Evolutionary conservation across 495 filamentous ascomycete species (phyloP).

Genomic region (Apodospora peruviana): DNA sequence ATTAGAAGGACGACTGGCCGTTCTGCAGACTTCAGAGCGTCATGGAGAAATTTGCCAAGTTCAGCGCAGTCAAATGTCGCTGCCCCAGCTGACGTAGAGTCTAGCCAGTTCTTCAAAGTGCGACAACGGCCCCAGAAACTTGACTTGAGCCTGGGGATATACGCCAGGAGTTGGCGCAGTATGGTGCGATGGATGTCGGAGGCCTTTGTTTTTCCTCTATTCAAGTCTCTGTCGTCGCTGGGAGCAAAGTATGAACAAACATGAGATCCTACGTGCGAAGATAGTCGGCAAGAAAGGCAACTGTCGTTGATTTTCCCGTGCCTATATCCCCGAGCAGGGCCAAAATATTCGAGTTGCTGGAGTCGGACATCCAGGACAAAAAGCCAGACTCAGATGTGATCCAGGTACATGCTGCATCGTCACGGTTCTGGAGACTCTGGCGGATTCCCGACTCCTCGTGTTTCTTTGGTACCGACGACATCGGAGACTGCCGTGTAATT

Average conservation of each 20-base stretch:
- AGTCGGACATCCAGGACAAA: background rate
- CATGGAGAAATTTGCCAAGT: background rate
- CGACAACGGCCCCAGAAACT: background rate
- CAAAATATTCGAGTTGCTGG: slow-evolving; percentile 1
- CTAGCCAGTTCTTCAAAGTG: too few species aligned
- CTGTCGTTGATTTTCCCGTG: slow-evolving; percentile 8
- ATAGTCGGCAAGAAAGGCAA: slow-evolving; percentile 1
- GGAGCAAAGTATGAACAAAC: too few species aligned
- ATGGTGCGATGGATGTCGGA: slow-evolving; percentile 10
- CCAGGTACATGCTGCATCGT: slow-evolving; percentile 10
- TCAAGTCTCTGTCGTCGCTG: slow-evolving; percentile 8
- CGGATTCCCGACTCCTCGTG: too few species aligned
- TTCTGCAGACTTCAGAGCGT: background rate
- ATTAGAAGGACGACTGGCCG: background rate
- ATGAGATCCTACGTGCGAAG: background rate
- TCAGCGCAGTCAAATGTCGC: too few species aligned
- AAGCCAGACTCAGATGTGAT: slow-evolving; percentile 1
- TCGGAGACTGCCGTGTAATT: too few species aligned
- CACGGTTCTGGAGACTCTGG: too few species aligned
- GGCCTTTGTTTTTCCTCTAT: slow-evolving; percentile 1
- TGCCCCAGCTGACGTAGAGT: too few species aligned
- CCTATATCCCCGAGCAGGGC: slow-evolving; percentile 11
- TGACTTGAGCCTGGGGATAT: background rate
- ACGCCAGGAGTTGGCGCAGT: slow-evolving; percentile 4
- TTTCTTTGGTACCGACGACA: too few species aligned